Evolutionary conservation across 208 protist genomes (phyloP), one percentile per base, ranked within the genome.

Genomic region (Wallacemonas sp.): DNA sequence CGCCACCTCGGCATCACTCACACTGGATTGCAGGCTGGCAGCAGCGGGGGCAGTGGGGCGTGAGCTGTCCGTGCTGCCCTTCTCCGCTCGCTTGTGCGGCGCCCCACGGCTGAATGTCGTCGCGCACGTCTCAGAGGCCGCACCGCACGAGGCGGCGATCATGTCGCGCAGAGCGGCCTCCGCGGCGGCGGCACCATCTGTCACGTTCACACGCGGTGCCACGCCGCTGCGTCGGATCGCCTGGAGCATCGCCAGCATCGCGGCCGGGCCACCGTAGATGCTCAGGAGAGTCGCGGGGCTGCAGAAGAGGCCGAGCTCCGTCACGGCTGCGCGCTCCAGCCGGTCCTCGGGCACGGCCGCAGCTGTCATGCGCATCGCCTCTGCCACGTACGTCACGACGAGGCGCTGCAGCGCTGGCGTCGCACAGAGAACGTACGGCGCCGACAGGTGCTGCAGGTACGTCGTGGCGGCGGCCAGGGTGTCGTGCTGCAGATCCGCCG

Each of bases 351-450:
- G 2, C 54, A 68, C 58, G n/a, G 52, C 41, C n/a, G 30, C 47
- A 21, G 23, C 27, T 19, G 65, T 43, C 21, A 66, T 33, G 32
- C 64, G 27, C 21, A 87, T 54, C 14, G 85, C 80, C 70, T 87
- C 84, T 3, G 62, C 30, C 27, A 60, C 69, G 24, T 87, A 65
- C 49, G 78, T 78, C 23, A 74, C 70, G 11, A 90, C 29, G 17
- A 94, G 74, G 0, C 77, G 83, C 26, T 83, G 67, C 23, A 72
- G 55, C 11, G 71, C 85, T 0, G 64, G 38, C 1, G 64, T 62
- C 30, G 72, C 68, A 34, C 74, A 80, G 36, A 89, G 70, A 8
- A 94, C 74, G 68, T 82, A 80, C 26, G 87, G 84, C 21, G 65
- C 52, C 8, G 39, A 38, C 29, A 62, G 38, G 12, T 56, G 55